A percentile compares a stretch with the other conserved stretches of the same genome.
Conservation (phyloP, 78 protist species). For the Dictyostelium citrinum region DNA sequence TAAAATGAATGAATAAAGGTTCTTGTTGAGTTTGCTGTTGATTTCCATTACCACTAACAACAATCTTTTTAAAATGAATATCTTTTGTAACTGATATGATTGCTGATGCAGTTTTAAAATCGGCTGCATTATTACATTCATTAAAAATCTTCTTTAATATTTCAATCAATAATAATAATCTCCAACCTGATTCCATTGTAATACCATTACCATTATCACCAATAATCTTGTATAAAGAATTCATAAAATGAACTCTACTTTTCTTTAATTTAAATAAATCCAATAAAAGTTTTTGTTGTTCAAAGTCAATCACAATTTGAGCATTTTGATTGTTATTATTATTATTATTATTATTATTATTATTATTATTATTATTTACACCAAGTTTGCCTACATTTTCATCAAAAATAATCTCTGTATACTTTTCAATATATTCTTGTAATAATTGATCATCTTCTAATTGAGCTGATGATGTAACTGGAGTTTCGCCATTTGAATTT, state of each 20-base stretch:
- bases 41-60: neutral
- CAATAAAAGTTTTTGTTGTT: constrained; percentile 48
- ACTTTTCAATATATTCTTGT: constrained; percentile 46
- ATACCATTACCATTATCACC: neutral
- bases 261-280: constrained; percentile 12
- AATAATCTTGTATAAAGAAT: neutral
- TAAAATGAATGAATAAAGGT: constrained; percentile 17
- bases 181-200: constrained; percentile 11
- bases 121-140: constrained; percentile 55
- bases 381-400: neutral
- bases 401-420: constrained; percentile 31
- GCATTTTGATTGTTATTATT: neutral
- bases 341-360: too few relatives aligned
- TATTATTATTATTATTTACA: neutral
- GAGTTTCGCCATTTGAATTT: neutral
- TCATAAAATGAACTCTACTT: constrained; percentile 33
- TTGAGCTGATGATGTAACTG: neutral
- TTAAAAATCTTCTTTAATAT: constrained; percentile 27
- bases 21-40: constrained; percentile 23
- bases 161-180: constrained; percentile 20
- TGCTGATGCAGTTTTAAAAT: constrained; percentile 45
- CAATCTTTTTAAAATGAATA: neutral
- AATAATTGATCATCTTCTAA: constrained; percentile 22
- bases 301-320: neutral
- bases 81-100: constrained; percentile 7